These are phyloP conservation scores for Fusarium avenaceum DNA, from an alignment of 2,329 filamentous ascomycete genomes.

Conservation along the genomic window DNA sequence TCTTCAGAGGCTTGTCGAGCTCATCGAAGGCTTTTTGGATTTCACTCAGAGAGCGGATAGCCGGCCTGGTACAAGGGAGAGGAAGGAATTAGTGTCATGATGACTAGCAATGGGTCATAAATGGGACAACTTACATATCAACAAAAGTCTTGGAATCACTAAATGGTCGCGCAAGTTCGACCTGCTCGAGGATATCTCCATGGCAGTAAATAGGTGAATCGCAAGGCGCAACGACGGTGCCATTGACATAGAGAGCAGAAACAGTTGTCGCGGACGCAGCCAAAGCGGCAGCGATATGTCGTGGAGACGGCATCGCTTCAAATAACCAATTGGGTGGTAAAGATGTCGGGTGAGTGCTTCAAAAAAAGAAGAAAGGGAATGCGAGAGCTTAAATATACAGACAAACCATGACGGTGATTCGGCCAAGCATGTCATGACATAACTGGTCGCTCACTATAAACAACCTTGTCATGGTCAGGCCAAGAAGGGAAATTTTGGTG, in stretches of 20 bases:
- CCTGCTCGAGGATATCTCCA: constrained; percentile 71
- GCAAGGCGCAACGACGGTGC: constrained; percentile 72
- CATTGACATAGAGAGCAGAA: constrained; percentile 70
- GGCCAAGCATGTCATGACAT: constrained; percentile 40
- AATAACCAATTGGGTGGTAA: constrained; percentile 11
- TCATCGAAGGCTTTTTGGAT: constrained; percentile 72
- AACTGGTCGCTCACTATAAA: constrained; percentile 15
- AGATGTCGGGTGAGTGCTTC: neutral
- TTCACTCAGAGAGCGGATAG: constrained; percentile 68
- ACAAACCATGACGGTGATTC: constrained; percentile 5
- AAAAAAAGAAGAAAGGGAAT: constrained; percentile 5
- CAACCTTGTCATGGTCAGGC: constrained; percentile 27
- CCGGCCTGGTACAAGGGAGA: constrained; percentile 62
- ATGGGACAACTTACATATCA: constrained; percentile 66
- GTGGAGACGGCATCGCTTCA: constrained; percentile 47
- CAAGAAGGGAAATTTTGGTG: constrained; percentile 33
- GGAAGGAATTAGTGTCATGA: constrained; percentile 31
- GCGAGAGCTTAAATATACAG: constrained; percentile 16
- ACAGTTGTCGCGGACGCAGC: constrained; percentile 49
- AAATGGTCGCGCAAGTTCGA: constrained; percentile 74
- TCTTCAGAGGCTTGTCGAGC: constrained; percentile 71
- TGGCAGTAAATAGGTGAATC: constrained; percentile 77
- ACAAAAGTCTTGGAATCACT: constrained; percentile 79
- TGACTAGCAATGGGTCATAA: neutral
- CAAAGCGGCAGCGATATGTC: constrained; percentile 47